Evolutionary conservation across 768 basidiomycete species (phyloP), one percentile per base, ranked within the genome.

Genomic region (Cystofilobasidium ferigula): DNA sequence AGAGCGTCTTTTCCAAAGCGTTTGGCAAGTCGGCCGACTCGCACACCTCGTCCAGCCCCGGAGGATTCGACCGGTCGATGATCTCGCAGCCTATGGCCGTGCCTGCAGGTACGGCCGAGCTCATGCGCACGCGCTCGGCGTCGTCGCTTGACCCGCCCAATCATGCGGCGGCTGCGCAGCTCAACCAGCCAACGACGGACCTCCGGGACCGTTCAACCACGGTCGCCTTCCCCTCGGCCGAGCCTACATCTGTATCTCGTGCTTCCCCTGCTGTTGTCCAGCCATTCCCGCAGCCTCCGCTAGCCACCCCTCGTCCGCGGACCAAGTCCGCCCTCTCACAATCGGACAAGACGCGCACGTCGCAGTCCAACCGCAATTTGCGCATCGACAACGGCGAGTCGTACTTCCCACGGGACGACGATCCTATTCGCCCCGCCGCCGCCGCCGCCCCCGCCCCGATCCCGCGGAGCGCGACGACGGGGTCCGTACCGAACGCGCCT

Each of bases 1-100:
- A 53, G 28, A 53, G 62, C 9, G 36, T 63, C 38, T 30, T 63
- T 13, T 63, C 53, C 10, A 63, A 63, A 36, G 48, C 42, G 7
- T 35, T 53, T 2, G 62, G 62, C 6, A 54, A 32, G 28, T 10
- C 40, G 40, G 40, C 20, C 40, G 51, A 22, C 51, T 16, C 10
- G 14, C 13, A 32, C 51, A 14, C 7, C 26, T 3, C 51, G 5
- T 8, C 51, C 18, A 2, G 13, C 18, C 32, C 51, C 28, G 13
- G 7, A 26, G 30, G 16, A 26, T 32, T 54, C 28, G 51, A 54
- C 30, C 26, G 51, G 14, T 2, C 28, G 28, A 3, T 30, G 7
- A 54, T 54, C 51, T 54, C 51, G 26, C 26, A 14, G 12, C 51
- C 51, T 3, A 54, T 14, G 26, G 12, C 51, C 4, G 30, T 28